Base-by-base conservation (phyloP, 371 early-diverging fungal species). In the Saksenaea vasiformis region DNA sequence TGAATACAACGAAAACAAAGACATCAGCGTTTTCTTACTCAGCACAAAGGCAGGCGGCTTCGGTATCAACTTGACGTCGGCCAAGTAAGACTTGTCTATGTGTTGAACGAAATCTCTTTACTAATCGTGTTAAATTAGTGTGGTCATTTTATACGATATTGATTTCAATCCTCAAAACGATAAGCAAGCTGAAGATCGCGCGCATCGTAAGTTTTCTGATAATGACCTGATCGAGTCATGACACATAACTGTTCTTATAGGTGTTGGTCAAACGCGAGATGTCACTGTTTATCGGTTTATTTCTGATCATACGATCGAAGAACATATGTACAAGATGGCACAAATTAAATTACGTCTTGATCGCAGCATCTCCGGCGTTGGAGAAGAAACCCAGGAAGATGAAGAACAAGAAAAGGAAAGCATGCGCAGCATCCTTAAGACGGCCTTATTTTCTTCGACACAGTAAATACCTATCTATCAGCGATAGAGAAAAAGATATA, bases 141-240 rank as follows among this genome's bases (percentile, higher is more conserved):
- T 91, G 13, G 96, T 98, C 14, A 87, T 98, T 39, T 77, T 98
- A 59, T 92, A 92, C 71, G 97, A 97, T 67, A 74, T 91, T 51
- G 99, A 97, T 61, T 95, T 91, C 74, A 98, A 98, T 69, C 98
- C 99, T 1, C 96, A 95, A 65, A 97, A 96, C 72, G 98, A 97
- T 74, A 85, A 89, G 34, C 98, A 98, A 79, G 98, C 96, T 0
- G 93, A 94, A 83, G 95, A 95, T 68, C 85, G 95, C 11, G 94
- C 94, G 1, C 96, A 95, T 71, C 88, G 90, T 80, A 77, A 75
- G 77, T 70, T 9, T n/a, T 2, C 34, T 41, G 22, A 38, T 13
- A 17, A 63, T 11, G 10, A 10, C 5, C 56, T 9, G 15, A 13
- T 22, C 3, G 17, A 2, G 0, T 55, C 10, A 55, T 28, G 24